These are phyloP conservation scores for Pezicula rhizophila DNA, from an alignment of 2,329 filamentous ascomycete genomes.

Conservation along the genomic window DNA sequence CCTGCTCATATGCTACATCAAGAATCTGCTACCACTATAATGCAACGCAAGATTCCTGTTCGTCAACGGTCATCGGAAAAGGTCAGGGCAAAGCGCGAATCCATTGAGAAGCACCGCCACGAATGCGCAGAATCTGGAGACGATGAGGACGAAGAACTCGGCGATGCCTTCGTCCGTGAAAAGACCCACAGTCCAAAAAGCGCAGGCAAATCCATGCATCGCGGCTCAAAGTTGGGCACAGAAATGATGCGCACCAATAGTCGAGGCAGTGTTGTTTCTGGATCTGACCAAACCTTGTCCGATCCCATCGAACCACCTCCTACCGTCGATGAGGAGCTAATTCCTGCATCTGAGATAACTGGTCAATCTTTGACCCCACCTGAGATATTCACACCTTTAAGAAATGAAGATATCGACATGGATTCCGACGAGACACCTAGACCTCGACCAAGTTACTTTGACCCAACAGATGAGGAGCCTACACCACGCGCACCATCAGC, in stretches of 20 bases:
- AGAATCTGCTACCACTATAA: conserved; percentile 58
- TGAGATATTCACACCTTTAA: conserved; percentile 17
- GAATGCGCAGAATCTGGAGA: conserved; percentile 85
- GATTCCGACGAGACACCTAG: conserved; percentile 25
- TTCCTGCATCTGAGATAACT: conserved; percentile 17
- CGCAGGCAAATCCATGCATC: conserved; percentile 50
- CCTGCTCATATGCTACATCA: conserved; percentile 52
- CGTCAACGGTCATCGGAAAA: conserved; percentile 67
- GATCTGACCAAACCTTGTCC: conserved; percentile 17
- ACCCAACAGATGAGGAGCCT: conserved; percentile 20
- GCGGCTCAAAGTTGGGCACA: conserved; percentile 83
- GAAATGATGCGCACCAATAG: conserved; percentile 99
- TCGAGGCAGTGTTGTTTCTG: conserved; percentile 64
- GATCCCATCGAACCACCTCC: conserved; percentile 22
- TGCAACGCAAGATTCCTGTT: conserved; percentile 39
- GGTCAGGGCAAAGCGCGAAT: conserved; percentile 67
- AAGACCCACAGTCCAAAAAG: conserved; percentile 38
- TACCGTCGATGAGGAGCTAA: conserved; percentile 21
- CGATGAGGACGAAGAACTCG: conserved; percentile 89
- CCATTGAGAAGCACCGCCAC: conserved; percentile 63
- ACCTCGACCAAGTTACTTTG: conserved; percentile 8
- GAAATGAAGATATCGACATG: conserved; percentile 14
- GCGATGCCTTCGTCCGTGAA: conserved; percentile 38
- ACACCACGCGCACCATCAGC: conserved; percentile 19
- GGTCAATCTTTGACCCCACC: conserved; percentile 23